Base-by-base conservation (phyloP, 2,329 filamentous ascomycete species). In the Phialophora chinensis region DNA sequence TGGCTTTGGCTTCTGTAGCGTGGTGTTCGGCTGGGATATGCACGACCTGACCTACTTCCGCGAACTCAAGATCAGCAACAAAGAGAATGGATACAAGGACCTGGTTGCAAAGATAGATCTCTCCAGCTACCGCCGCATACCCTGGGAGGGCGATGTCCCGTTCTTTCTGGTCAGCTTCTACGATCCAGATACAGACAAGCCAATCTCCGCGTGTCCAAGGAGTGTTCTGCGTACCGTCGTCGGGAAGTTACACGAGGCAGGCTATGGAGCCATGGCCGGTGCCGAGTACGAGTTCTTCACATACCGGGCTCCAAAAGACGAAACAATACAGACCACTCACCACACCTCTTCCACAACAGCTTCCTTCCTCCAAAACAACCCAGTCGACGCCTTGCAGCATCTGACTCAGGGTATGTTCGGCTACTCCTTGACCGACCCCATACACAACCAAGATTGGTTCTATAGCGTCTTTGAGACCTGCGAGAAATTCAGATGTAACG, bases 11-110 rank as follows among this genome's bases (percentile, higher is more conserved):
- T 97, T 97, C 83, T 97, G 93, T 83, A 95, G 91, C 23, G 92
- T 97, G 72, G 88, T 97, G 71, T 97, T 96, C 74, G 93, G 93
- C 77, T 97, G 93, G 93, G 93, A 97, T 79, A 96, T 97, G 92
- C 93, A 97, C 79, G 93, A 97, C 75, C 85, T 88, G 81, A 96
- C 92, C 11, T 97, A 97, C 78, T 89, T 91, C 77, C 88, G 86
- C 73, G 93, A 97, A 80, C 86, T 97, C 70, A 86, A 87, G 74
- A 90, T 97, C 77, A 95, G 91, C 80, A 97, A 96, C 80, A 91
- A 91, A 72, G 89, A 92, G 74, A 97, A 96, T 77, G 93, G 93
- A 52, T 97, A 96, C 79, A 87, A 90, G 71, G 93, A 97, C 77
- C 81, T 97, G 52, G 85, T 96, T 59, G 93, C 93, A 14, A 82